Percentiles rank a stretch among this genome's conserved stretches.
These are phyloP conservation scores for Podospora appendiculata DNA, from an alignment of 495 filamentous ascomycete genomes.

Conservation along the genomic window DNA sequence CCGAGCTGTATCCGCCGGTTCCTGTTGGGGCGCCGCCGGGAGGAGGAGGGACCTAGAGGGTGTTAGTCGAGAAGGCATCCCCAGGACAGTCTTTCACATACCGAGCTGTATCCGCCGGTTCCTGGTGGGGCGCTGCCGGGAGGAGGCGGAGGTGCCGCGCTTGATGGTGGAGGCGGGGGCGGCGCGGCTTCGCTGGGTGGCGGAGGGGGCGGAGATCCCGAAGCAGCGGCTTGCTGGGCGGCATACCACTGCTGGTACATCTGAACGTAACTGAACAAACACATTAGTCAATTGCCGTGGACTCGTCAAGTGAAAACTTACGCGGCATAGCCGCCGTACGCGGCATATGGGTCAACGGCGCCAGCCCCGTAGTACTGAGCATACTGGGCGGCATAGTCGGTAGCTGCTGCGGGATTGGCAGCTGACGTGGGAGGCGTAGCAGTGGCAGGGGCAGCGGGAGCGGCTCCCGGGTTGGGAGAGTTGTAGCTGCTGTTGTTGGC, in stretches of 20 bases:
- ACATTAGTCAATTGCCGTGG: not conserved
- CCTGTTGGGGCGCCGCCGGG: conserved; percentile 55
- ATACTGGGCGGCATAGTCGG: conserved; percentile 70
- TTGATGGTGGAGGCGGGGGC: conserved; percentile 51
- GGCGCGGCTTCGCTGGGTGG: conserved; percentile 55
- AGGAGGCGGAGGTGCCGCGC: conserved; percentile 50
- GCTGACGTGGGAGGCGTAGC: conserved; percentile 25
- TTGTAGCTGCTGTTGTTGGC: conserved; percentile 20
- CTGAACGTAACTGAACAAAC: conserved; percentile 52
- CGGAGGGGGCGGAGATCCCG: conserved; percentile 52
- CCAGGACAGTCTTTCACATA: conserved; percentile 28
- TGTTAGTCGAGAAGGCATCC: too few species aligned
- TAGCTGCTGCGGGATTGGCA: conserved; percentile 30
- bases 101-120: conserved; percentile 58
- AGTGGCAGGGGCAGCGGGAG: conserved; percentile 22
- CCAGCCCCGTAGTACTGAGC: conserved; percentile 68
- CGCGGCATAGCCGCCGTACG: conserved; percentile 76
- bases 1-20: conserved; percentile 58
- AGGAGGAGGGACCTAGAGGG: too few species aligned
- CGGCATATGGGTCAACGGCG: conserved; percentile 76
- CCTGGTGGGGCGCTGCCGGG: conserved; percentile 55
- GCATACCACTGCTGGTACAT: conserved; percentile 59
- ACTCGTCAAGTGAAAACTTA: conserved; percentile 19
- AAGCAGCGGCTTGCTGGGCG: conserved; percentile 37
- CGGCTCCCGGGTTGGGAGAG: conserved; percentile 28